These are phyloP conservation scores for Lomentospora prolificans DNA, from an alignment of 2,329 filamentous ascomycete genomes.

Conservation along the genomic window DNA sequence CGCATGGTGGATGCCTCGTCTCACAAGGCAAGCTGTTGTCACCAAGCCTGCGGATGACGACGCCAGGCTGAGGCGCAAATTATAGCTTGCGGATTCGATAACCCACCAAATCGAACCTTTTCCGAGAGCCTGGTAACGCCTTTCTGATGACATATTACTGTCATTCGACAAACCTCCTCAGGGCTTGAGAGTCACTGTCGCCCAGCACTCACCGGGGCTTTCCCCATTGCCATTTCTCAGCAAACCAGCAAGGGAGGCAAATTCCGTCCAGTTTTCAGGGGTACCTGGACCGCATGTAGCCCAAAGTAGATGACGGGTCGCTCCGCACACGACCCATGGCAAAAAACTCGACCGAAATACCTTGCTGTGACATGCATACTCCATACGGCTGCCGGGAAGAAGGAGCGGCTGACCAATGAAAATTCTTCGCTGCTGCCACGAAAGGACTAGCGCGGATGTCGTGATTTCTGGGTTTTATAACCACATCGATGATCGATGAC, in stretches of 20 bases:
- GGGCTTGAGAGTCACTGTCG: not conserved
- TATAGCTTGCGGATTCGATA: not conserved
- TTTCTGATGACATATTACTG: not conserved
- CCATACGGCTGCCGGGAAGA: conserved; percentile 1
- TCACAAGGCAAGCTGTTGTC: not conserved
- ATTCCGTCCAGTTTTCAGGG: not conserved
- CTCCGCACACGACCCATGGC: not conserved
- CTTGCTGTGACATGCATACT: not conserved
- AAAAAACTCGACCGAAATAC: not conserved
- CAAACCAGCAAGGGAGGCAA: not conserved
- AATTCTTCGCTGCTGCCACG: conserved; percentile 24
- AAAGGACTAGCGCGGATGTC: conserved; percentile 43
- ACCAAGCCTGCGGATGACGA: not conserved
- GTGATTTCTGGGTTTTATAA: conserved; percentile 24
- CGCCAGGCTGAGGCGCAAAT: not conserved
- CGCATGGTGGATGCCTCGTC: not conserved
- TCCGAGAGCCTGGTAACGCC: not conserved
- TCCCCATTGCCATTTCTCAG: not conserved
- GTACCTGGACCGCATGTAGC: not conserved
- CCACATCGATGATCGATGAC: conserved; percentile 6
- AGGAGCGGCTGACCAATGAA: conserved; percentile 24
- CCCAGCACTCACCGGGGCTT: not conserved
- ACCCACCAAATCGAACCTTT: not conserved
- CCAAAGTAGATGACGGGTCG: not conserved
- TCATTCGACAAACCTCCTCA: not conserved